These are phyloP conservation scores for Amanita exitialis DNA, from an alignment of 768 basidiomycete genomes.

Conservation along the genomic window DNA sequence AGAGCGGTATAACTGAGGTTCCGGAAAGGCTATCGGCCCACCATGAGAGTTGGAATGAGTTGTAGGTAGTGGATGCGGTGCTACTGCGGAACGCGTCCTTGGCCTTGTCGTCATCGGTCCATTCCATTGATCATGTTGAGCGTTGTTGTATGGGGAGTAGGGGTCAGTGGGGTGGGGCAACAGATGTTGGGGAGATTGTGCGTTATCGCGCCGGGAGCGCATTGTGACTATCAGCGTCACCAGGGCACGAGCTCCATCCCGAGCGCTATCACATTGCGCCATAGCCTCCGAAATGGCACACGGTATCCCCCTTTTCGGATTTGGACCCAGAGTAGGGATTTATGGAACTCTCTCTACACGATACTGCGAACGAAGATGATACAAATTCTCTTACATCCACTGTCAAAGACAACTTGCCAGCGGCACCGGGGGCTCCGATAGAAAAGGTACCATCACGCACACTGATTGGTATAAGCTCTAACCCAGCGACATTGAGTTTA, in stretches of 20 bases:
- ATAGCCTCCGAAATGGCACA: background rate
- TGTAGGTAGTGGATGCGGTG: background rate
- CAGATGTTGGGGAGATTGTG: background rate
- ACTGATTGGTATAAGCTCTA: background rate
- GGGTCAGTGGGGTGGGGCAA: background rate
- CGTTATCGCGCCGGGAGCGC: background rate
- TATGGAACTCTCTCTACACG: background rate
- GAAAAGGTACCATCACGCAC: background rate
- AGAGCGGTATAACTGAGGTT: constrained; percentile 41
- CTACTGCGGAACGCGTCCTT: background rate
- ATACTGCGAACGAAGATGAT: background rate
- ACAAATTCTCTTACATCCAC: background rate
- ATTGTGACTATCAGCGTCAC: too few relatives aligned
- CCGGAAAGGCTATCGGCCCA: constrained; percentile 32
- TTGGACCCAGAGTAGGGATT: too few relatives aligned
- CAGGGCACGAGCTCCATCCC: too few relatives aligned
- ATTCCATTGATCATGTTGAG: background rate
- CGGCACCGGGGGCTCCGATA: background rate
- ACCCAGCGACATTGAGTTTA: constrained; percentile 10
- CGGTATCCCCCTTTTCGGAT: background rate
- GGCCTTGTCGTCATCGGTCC: background rate
- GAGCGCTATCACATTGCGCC: too few relatives aligned
- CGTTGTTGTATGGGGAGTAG: background rate
- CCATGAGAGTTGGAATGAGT: background rate
- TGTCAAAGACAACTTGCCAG: background rate